Conservation (phyloP, 345 rosid species). For the Excoecaria agallocha region DNA sequence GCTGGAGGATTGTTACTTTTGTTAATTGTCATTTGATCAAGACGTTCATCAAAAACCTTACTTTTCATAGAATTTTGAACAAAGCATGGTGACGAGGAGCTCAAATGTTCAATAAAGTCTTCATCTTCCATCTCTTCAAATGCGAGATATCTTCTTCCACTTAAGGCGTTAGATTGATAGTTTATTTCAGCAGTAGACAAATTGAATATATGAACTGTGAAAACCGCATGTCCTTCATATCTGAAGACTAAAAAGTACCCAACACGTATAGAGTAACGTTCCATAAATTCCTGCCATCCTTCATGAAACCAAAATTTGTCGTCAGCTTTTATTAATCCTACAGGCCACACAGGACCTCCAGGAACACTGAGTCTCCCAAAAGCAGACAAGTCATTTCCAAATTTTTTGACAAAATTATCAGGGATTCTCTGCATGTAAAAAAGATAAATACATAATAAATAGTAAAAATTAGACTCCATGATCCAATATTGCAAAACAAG, state of each 20-base stretch:
- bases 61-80: constrained; percentile 29
- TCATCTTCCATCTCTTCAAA: constrained; percentile 77
- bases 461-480: constrained; percentile 15
- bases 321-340: constrained; percentile 68
- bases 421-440: constrained; percentile 75
- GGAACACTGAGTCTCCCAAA: constrained; percentile 75
- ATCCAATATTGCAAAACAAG: constrained; percentile 1
- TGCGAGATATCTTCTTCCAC: constrained; percentile 52
- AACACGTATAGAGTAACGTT: constrained; percentile 61
- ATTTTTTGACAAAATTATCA: constrained; percentile 67
- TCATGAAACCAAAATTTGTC: constrained; percentile 75
- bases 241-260: constrained; percentile 78
- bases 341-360: constrained; percentile 67
- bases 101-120: constrained; percentile 40
- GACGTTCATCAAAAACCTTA: constrained; percentile 18
- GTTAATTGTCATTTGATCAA: constrained; percentile 23
- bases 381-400: constrained; percentile 65
- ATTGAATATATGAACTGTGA: constrained; percentile 70
- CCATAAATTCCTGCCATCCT: constrained; percentile 84
- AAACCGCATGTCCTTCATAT: constrained; percentile 81
- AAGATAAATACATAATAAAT: neutral
- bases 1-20: constrained; percentile 48
- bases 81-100: constrained; percentile 28
- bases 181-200: constrained; percentile 66
- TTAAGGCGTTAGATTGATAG: constrained; percentile 45